Evolutionary conservation across 257 asterid species (phyloP).

Genomic region (Solanum medicagineum): DNA sequence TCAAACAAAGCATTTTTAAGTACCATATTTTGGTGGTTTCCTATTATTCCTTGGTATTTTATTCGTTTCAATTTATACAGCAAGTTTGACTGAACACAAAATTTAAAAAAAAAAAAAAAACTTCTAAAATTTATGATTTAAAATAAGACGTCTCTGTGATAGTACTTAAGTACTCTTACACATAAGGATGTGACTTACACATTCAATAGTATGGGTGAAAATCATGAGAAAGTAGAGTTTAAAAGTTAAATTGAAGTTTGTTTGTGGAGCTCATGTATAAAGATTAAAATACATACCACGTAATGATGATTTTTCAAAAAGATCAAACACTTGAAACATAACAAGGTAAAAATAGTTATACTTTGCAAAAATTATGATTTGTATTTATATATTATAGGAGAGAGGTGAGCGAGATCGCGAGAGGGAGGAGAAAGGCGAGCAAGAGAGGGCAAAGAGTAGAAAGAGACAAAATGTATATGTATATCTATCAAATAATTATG

Average conservation of each 20-base stretch:
- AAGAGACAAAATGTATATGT: too few species aligned
- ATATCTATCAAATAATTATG: too few species aligned
- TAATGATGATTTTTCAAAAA: too few species aligned
- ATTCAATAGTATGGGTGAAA: background rate
- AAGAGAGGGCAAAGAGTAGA: too few species aligned
- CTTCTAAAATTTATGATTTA: background rate
- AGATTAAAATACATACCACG: background rate
- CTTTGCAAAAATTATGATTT: too few species aligned
- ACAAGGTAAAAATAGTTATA: too few species aligned
- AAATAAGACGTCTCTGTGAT: background rate
- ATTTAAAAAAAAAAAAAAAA: rapidly evolving
- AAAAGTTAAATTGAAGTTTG: background rate
- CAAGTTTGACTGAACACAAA: background rate
- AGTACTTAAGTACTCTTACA: background rate
- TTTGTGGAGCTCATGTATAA: background rate
- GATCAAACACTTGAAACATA: too few species aligned
- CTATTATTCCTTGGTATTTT: background rate
- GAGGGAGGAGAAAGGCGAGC: too few species aligned
- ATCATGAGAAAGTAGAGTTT: background rate
- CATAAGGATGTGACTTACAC: background rate
- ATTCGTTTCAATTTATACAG: background rate
- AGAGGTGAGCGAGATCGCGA: too few species aligned
- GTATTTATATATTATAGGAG: too few species aligned
- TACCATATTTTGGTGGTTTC: background rate
- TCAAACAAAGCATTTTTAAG: background rate